Percentiles rank a stretch among this genome's conserved stretches.
phyloP scores from a whole-genome alignment of 108 stramenopile species.

The Fistulifera solaris region DNA sequence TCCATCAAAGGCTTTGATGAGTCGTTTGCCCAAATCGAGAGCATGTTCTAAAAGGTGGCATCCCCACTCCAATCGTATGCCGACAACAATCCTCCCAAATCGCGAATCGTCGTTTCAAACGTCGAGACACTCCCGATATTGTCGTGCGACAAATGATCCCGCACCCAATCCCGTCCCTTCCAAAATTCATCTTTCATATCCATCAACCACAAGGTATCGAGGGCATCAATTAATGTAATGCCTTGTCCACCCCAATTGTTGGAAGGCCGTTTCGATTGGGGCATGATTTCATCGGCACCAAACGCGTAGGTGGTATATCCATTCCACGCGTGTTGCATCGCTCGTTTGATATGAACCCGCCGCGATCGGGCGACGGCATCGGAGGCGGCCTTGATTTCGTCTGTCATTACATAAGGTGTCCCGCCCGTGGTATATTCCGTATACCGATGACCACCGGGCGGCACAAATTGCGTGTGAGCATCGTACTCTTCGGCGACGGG shows the following conservation, averaged over 20 bases:
- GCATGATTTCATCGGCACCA: constrained; percentile 77
- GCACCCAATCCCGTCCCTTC: constrained; percentile 82
- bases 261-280: constrained; percentile 28
- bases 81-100: constrained; percentile 85
- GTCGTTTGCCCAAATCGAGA: constrained; percentile 51
- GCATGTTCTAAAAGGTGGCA: constrained; percentile 67
- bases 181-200: constrained; percentile 90
- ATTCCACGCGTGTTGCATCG: constrained; percentile 73
- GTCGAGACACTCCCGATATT: constrained; percentile 56
- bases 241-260: constrained; percentile 85
- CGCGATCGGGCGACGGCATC: constrained; percentile 60
- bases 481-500: constrained; percentile 22
- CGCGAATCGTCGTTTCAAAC: constrained; percentile 98
- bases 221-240: constrained; percentile 88
- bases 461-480: constrained; percentile 18
- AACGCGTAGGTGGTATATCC: constrained; percentile 67
- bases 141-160: constrained; percentile 44
- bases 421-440: constrained; percentile 42
- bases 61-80: constrained; percentile 84
- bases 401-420: constrained; percentile 18
- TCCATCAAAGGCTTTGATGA: constrained; percentile 50
- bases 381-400: constrained; percentile 17
- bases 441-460: constrained; percentile 48
- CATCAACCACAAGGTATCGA: constrained; percentile 96
- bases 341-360: constrained; percentile 44